phyloP scores from a whole-genome alignment of 306 rosid species.

The Fragaria vesca region DNA sequence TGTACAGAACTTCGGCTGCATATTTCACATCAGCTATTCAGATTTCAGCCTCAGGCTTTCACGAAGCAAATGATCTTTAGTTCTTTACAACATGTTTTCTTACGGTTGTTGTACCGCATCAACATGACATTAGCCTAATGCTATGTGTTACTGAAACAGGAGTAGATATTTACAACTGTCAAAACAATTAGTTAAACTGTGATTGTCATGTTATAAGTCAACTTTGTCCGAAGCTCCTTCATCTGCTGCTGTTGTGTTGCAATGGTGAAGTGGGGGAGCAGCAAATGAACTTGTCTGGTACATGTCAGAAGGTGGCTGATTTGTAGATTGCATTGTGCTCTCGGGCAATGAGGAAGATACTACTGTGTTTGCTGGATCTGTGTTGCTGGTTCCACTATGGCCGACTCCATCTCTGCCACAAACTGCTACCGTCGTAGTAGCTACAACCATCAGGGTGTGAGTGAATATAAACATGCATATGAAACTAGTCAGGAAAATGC shows the following conservation, averaged over 20 bases:
- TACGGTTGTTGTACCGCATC: neutral
- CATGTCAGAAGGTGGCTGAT: slow-evolving; percentile 33
- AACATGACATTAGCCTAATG: neutral
- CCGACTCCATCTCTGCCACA: slow-evolving; percentile 50
- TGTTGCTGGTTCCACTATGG: slow-evolving; percentile 47
- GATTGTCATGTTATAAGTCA: neutral
- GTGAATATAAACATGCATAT: neutral
- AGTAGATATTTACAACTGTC: neutral
- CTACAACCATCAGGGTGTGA: neutral
- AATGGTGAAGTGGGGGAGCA: slow-evolving; percentile 61
- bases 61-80: neutral
- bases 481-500: neutral
- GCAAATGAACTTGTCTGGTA: slow-evolving; percentile 46
- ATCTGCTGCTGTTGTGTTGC: slow-evolving; percentile 32
- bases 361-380: slow-evolving; percentile 36
- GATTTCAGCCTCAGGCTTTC: neutral
- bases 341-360: slow-evolving; percentile 32
- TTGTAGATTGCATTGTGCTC: slow-evolving; percentile 25
- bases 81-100: neutral
- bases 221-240: slow-evolving; percentile 34
- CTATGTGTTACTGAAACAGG: neutral
- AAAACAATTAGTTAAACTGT: neutral
- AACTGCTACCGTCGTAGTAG: slow-evolving; percentile 36
- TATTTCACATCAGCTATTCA: neutral
- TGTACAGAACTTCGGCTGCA: neutral